Evolutionary conservation across 495 filamentous ascomycete species (phyloP).

Genomic region (Paragyromitra xinjiangensis): DNA sequence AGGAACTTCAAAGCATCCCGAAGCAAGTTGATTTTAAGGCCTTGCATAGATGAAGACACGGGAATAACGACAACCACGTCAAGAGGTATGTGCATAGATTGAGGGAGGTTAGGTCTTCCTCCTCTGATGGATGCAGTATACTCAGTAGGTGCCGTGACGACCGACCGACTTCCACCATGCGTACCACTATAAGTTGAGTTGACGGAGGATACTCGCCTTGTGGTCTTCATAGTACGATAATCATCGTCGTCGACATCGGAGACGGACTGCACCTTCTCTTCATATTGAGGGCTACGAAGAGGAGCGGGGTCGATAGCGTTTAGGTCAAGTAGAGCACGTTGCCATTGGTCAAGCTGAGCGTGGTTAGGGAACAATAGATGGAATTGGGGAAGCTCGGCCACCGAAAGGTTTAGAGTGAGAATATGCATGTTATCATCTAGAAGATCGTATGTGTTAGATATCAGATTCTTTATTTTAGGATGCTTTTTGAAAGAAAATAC

Average conservation of each 20-base stretch:
- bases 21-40: conserved; percentile 93
- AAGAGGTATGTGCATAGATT: conserved; percentile 85
- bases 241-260: conserved; percentile 92
- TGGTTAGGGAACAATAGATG: conserved; percentile 90
- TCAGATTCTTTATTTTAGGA: background rate
- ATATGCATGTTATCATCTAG: conserved; percentile 74
- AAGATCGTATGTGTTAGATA: conserved; percentile 36
- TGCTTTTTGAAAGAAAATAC: conserved; percentile 57
- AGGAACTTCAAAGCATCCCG: conserved; percentile 95
- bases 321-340: conserved; percentile 83
- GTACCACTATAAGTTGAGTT: conserved; percentile 87
- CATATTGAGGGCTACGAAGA: conserved; percentile 74
- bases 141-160: conserved; percentile 78
- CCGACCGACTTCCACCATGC: conserved; percentile 81
- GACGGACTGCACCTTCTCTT: conserved; percentile 69
- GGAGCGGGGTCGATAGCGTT: conserved; percentile 71
- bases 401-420: conserved; percentile 88
- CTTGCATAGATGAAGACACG: conserved; percentile 98
- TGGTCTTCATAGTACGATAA: conserved; percentile 72
- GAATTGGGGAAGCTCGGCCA: conserved; percentile 94
- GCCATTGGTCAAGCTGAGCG: conserved; percentile 88
- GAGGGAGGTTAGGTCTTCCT: conserved; percentile 63
- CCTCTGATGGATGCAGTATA: conserved; percentile 72
- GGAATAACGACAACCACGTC: conserved; percentile 98
- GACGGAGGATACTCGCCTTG: conserved; percentile 83